phyloP scores from a whole-genome alignment of 2,329 filamentous ascomycete species.

The Pyrenochaeta sp. region DNA sequence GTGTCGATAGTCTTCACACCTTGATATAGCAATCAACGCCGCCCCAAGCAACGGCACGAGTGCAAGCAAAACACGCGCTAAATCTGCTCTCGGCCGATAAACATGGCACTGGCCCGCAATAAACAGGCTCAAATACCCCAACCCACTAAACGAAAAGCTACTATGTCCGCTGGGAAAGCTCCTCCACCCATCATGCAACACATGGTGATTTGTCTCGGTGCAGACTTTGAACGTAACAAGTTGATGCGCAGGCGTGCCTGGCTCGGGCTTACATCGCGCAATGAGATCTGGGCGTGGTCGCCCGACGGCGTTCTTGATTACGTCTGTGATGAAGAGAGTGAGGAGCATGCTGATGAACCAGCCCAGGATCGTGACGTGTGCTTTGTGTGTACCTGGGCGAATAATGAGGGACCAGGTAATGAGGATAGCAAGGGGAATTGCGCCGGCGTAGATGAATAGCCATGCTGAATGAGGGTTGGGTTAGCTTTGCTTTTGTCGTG shows the following conservation, averaged over 20 bases:
- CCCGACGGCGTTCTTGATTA: slow-evolving; percentile 86
- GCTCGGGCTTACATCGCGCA: slow-evolving; percentile 79
- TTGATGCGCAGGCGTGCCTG: slow-evolving; percentile 63
- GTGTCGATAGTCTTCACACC: slow-evolving; percentile 71
- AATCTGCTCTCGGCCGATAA: slow-evolving; percentile 65
- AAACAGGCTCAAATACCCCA: slow-evolving; percentile 77
- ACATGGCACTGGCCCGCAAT: slow-evolving; percentile 71
- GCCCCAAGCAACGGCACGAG: slow-evolving; percentile 65
- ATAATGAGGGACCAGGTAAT: slow-evolving; percentile 69
- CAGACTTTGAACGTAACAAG: slow-evolving; percentile 73
- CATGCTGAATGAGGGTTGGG: slow-evolving; percentile 57
- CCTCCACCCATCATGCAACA: slow-evolving; percentile 82
- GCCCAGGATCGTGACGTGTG: slow-evolving; percentile 84
- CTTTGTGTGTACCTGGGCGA: slow-evolving; percentile 75
- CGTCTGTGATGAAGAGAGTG: slow-evolving; percentile 83
- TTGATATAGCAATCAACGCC: slow-evolving; percentile 66
- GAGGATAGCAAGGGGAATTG: slow-evolving; percentile 73
- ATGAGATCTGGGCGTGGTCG: slow-evolving; percentile 86
- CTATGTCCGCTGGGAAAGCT: slow-evolving; percentile 84
- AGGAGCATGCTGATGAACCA: slow-evolving; percentile 77
- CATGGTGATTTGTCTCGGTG: slow-evolving; percentile 73
- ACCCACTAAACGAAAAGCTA: slow-evolving; percentile 79
- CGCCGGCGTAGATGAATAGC: slow-evolving; percentile 81
- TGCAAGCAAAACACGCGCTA: slow-evolving; percentile 63
- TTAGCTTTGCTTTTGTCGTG: not conserved